Conservation (phyloP, 352 stramenopile species). For the Stephanocyclus meneghinianus region DNA sequence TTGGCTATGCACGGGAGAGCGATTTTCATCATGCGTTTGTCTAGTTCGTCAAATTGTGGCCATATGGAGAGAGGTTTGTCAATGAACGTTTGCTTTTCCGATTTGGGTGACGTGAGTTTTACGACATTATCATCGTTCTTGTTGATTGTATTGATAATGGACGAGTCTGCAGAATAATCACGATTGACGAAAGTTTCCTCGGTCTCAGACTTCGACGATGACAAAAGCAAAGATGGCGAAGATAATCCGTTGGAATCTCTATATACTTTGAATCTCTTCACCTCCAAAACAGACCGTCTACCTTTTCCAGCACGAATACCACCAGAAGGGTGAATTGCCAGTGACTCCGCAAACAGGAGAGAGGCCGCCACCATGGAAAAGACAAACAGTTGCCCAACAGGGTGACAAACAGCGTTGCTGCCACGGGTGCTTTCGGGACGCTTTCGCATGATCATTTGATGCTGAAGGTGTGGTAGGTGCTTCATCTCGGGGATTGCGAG, state of each 20-base stretch:
- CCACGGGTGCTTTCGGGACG: neutral
- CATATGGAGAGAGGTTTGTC: constrained; percentile 44
- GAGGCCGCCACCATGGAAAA: constrained; percentile 29
- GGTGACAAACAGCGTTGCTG: neutral
- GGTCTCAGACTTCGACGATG: neutral
- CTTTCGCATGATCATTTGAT: neutral
- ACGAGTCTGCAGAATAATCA: neutral
- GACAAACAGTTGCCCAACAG: constrained; percentile 17
- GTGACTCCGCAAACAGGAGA: constrained; percentile 32
- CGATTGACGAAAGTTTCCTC: neutral
- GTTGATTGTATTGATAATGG: neutral
- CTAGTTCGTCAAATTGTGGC: constrained; percentile 70
- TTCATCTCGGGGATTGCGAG: neutral
- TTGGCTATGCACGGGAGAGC: constrained; percentile 82
- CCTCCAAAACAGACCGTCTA: neutral
- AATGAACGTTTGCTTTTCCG: neutral
- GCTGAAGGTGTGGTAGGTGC: neutral
- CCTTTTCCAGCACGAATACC: neutral
- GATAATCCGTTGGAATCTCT: neutral
- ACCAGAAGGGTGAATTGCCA: constrained; percentile 30
- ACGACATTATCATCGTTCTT: neutral
- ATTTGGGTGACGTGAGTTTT: neutral
- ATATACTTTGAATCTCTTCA: neutral
- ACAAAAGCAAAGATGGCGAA: neutral
- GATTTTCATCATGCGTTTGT: constrained; percentile 78